Percentiles rank a stretch among this genome's conserved stretches.
Conservation (phyloP, 305 asterid species). For the Fraxinus albicans region DNA sequence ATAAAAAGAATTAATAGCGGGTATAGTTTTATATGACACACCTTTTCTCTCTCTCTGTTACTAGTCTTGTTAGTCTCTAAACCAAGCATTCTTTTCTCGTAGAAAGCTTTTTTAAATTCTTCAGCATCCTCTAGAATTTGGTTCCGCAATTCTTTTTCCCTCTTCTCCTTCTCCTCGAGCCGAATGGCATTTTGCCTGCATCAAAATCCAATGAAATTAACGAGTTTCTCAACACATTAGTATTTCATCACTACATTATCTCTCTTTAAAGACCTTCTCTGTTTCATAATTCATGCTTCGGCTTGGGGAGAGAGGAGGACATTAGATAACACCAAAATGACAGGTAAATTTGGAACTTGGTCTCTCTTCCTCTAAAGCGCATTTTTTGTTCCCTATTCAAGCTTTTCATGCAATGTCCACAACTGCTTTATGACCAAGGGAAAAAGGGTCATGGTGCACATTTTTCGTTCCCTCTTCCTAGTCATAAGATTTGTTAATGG, state of each 20-base stretch:
- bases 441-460: background rate
- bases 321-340: background rate
- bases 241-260: background rate
- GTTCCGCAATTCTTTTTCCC: constrained; percentile 75
- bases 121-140: constrained; percentile 88
- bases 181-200: constrained; percentile 81
- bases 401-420: background rate
- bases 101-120: constrained; percentile 68
- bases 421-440: background rate
- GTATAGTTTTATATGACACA: constrained; percentile 20
- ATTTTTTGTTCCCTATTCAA: background rate
- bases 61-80: constrained; percentile 69
- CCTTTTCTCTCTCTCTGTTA: constrained; percentile 91
- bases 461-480: background rate
- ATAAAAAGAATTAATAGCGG: background rate
- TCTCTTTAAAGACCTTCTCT: background rate
- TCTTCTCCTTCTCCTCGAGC: constrained; percentile 93
- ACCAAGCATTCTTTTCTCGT: constrained; percentile 74
- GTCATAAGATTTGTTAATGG: background rate
- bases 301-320: background rate
- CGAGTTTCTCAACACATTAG: background rate
- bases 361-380: background rate
- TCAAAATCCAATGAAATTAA: constrained; percentile 12
- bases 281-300: background rate
- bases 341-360: background rate